A percentile compares a stretch with the other conserved stretches of the same genome.
Conservation (phyloP, 768 basidiomycete species). For the Suillus subluteus region DNA sequence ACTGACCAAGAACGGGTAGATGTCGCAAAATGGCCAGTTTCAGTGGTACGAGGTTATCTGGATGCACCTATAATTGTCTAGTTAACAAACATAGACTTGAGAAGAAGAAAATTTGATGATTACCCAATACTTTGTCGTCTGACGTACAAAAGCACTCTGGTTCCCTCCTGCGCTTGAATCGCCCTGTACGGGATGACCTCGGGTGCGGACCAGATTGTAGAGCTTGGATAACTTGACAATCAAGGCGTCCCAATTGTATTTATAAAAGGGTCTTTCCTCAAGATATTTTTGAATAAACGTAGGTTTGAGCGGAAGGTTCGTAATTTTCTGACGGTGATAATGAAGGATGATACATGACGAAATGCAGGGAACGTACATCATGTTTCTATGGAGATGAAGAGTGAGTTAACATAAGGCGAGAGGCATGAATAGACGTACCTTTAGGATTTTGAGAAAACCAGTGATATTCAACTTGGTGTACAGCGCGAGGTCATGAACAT, state of each 20-base stretch:
- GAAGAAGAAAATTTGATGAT: slow-evolving; percentile 33
- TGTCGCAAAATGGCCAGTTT: slow-evolving; percentile 93
- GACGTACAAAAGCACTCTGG: slow-evolving; percentile 97
- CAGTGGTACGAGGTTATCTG: slow-evolving; percentile 91
- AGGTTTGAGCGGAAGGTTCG: slow-evolving; percentile 76
- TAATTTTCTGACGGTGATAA: slow-evolving; percentile 78
- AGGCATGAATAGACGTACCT: slow-evolving; percentile 49
- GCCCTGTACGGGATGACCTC: slow-evolving; percentile 92
- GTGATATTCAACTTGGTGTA: slow-evolving; percentile 98
- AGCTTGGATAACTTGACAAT: slow-evolving; percentile 95
- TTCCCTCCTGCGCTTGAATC: slow-evolving; percentile 93
- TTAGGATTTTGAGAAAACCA: slow-evolving; percentile 98
- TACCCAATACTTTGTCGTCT: slow-evolving; percentile 99
- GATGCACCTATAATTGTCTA: slow-evolving; percentile 66
- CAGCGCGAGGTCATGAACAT: slow-evolving; percentile 88
- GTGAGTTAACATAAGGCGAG: background rate
- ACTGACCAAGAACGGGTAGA: slow-evolving; percentile 88
- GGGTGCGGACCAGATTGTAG: slow-evolving; percentile 92
- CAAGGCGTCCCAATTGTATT: slow-evolving; percentile 93
- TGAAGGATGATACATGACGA: slow-evolving; percentile 7
- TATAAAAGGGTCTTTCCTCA: slow-evolving; percentile 95
- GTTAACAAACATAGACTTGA: slow-evolving; percentile 6
- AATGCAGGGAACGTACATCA: slow-evolving; percentile 57
- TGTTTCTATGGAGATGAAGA: slow-evolving; percentile 69
- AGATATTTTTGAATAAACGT: slow-evolving; percentile 91